A percentile compares a stretch with the other conserved stretches of the same genome.
These are phyloP conservation scores for Neofusicoccum kwambonambiense DNA, from an alignment of 2,329 filamentous ascomycete species.

Conservation along the genomic window DNA sequence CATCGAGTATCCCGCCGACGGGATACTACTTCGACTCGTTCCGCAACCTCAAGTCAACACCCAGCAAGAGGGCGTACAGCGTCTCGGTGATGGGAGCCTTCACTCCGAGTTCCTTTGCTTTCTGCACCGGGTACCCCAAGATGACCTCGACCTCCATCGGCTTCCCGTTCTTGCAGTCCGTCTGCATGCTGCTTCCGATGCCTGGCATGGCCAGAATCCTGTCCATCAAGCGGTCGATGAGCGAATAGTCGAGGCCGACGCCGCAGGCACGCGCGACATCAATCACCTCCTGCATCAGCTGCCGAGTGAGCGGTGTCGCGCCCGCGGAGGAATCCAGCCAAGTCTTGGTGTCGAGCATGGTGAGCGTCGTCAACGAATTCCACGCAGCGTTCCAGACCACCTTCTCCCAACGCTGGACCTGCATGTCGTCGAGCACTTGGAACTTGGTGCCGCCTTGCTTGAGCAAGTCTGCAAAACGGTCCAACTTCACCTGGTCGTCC, in stretches of 20 bases:
- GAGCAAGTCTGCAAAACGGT: neutral
- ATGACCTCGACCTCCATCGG: neutral
- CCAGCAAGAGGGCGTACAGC: neutral
- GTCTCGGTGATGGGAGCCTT: neutral
- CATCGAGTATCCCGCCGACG: neutral
- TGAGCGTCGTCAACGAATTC: neutral
- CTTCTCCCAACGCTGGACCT: neutral
- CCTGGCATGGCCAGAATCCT: neutral
- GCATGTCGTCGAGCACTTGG: neutral
- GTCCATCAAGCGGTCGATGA: neutral
- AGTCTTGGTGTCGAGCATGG: neutral
- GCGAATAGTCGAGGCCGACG: neutral
- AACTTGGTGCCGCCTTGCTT: neutral
- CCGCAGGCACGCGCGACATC: neutral
- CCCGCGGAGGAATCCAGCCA: neutral
- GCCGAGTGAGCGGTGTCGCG: neutral
- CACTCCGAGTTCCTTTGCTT: neutral
- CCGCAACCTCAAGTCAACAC: neutral
- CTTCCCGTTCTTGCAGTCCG: neutral
- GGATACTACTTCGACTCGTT: neutral
- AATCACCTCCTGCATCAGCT: neutral
- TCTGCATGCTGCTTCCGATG: neutral
- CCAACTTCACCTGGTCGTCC: neutral
- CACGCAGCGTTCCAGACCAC: neutral
- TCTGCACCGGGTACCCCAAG: neutral